phyloP scores from a whole-genome alignment of 2,329 filamentous ascomycete species.

The Dactylellina sp. region DNA sequence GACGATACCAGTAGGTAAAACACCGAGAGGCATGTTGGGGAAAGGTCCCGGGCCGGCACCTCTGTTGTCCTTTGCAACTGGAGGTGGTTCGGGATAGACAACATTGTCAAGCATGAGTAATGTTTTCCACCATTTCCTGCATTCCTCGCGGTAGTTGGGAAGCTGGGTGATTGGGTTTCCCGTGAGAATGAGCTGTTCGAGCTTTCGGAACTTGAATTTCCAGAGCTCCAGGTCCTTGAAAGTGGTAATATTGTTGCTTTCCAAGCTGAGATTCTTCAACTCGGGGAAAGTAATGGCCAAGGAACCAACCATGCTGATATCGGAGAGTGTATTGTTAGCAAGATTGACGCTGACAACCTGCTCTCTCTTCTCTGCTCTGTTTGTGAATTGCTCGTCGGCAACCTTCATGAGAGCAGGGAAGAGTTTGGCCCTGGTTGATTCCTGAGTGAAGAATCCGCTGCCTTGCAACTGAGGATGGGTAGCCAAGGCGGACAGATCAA shows the following conservation, averaged over 20 bases:
- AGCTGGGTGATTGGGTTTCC: conserved; percentile 77
- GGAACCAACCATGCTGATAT: conserved; percentile 77
- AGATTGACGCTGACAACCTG: conserved; percentile 85
- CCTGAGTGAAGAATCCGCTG: conserved; percentile 80
- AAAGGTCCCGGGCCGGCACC: conserved; percentile 41
- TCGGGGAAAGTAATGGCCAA: conserved; percentile 84
- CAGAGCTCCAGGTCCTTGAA: conserved; percentile 77
- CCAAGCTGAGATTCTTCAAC: conserved; percentile 88
- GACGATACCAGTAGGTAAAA: conserved; percentile 41
- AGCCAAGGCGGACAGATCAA: conserved; percentile 83
- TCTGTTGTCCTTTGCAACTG: conserved; percentile 16
- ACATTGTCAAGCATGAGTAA: conserved; percentile 80
- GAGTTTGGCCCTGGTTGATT: conserved; percentile 81
- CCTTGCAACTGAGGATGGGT: conserved; percentile 77
- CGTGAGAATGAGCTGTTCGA: conserved; percentile 83
- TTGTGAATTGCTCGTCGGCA: conserved; percentile 81
- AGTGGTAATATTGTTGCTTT: conserved; percentile 80
- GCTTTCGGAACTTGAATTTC: conserved; percentile 80
- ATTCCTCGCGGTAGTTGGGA: conserved; percentile 74
- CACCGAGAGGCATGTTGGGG: conserved; percentile 33
- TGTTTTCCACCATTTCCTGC: conserved; percentile 85
- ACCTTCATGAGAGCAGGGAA: conserved; percentile 92
- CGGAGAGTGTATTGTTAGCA: conserved; percentile 80
- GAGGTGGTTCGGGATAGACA: conserved; percentile 42
- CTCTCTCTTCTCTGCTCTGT: conserved; percentile 76